Evolutionary conservation across 495 filamentous ascomycete genomes (phyloP).

Genomic region (Aspergillus bridgeri): DNA sequence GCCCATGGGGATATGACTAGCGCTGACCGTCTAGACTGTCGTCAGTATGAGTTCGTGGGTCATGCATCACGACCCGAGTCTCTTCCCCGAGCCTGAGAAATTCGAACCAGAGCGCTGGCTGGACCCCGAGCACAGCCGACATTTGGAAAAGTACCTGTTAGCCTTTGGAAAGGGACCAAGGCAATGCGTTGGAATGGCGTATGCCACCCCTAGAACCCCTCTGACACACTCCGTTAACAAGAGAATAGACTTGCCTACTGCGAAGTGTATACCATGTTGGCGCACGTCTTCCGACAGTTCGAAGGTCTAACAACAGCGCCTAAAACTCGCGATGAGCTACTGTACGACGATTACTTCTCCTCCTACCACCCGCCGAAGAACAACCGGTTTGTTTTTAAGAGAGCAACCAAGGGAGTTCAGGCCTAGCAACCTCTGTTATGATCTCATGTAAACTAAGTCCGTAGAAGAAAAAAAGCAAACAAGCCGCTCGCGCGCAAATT

Average conservation of each 20-base stretch:
- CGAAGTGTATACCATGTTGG: slow-evolving; percentile 32
- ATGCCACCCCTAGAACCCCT: slow-evolving; percentile 10
- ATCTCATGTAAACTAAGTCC: neutral
- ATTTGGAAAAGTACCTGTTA: neutral
- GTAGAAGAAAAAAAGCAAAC: neutral
- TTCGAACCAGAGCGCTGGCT: slow-evolving; percentile 30
- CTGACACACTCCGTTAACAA: neutral
- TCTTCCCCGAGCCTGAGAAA: slow-evolving; percentile 31
- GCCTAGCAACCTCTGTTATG: too few species aligned
- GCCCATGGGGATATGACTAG: neutral
- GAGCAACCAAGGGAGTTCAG: neutral
- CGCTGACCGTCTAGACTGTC: slow-evolving; percentile 11
- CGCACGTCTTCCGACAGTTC: slow-evolving; percentile 29
- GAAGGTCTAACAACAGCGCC: slow-evolving; percentile 20
- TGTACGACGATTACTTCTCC: slow-evolving; percentile 28
- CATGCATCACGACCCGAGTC: slow-evolving; percentile 31
- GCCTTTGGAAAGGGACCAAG: slow-evolving; percentile 36
- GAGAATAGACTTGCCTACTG: slow-evolving; percentile 27
- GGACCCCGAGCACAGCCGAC: slow-evolving; percentile 8
- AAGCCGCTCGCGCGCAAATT: neutral
- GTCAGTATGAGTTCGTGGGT: slow-evolving; percentile 28
- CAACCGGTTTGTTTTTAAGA: slow-evolving; percentile 24
- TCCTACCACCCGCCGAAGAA: slow-evolving; percentile 19
- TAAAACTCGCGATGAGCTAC: slow-evolving; percentile 18
- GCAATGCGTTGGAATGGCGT: slow-evolving; percentile 38